Percentiles rank a stretch among this genome's conserved stretches.
Conservation (phyloP, 352 stramenopile genomes). For the Thalassiosira sp. region DNA sequence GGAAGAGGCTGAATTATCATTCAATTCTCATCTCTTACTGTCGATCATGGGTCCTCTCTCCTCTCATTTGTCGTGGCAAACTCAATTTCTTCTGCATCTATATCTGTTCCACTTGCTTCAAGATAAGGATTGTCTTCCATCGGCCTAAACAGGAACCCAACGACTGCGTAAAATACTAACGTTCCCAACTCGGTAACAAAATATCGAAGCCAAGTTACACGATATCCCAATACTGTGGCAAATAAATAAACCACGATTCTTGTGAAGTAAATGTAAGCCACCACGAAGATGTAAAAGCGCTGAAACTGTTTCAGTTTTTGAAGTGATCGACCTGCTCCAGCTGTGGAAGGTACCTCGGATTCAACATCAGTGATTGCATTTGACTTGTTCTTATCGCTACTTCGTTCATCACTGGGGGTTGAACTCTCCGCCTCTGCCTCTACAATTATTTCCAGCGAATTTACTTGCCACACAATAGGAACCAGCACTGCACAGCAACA, state of each 20-base stretch:
- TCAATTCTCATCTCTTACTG: too few relatives aligned
- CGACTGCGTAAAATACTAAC: constrained; percentile 90
- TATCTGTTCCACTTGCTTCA: constrained; percentile 61
- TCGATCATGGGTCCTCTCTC: too few relatives aligned
- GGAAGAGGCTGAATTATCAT: too few relatives aligned
- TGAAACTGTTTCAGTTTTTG: constrained; percentile 95
- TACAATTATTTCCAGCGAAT: constrained; percentile 73
- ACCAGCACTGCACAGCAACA: constrained; percentile 95
- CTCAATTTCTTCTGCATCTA: constrained; percentile 38
- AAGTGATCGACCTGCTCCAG: constrained; percentile 79
- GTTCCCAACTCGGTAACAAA: constrained; percentile 86
- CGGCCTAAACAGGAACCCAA: constrained; percentile 91
- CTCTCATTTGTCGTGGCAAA: constrained; percentile 34
- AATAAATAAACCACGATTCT: constrained; percentile 95
- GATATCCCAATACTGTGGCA: constrained; percentile 89
- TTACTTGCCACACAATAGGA: constrained; percentile 94
- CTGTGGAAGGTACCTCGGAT: constrained; percentile 49
- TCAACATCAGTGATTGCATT: constrained; percentile 43
- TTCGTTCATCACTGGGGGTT: constrained; percentile 20
- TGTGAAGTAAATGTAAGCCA: constrained; percentile 98
- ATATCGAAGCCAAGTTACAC: constrained; percentile 82
- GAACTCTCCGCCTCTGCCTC: constrained; percentile 84
- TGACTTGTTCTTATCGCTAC: constrained; percentile 32
- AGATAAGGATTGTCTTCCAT: constrained; percentile 91
- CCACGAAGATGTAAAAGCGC: constrained; percentile 94